Percentiles rank a stretch among this genome's conserved stretches.
Conservation (phyloP, 1,139 yeast species). For the Blastobotrys niveus region DNA sequence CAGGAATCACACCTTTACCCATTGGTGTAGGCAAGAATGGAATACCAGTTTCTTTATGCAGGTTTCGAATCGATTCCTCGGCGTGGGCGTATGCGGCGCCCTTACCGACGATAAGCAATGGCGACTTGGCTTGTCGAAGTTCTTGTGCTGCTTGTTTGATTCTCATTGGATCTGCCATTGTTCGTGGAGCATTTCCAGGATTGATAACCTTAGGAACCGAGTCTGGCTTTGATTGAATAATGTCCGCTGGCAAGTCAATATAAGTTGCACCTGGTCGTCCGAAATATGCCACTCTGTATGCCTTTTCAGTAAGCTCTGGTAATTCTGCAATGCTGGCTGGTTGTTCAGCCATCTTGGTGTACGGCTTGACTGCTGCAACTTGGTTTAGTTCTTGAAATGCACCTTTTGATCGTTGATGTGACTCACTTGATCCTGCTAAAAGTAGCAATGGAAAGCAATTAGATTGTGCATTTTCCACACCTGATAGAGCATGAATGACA, state of each 20-base stretch:
- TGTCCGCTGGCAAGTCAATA: conserved; percentile 57
- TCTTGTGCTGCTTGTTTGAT: conserved; percentile 36
- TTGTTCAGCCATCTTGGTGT: conserved; percentile 48
- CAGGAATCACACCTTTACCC: conserved; percentile 67
- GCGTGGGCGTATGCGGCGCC: conserved; percentile 50
- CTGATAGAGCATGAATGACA: conserved; percentile 56
- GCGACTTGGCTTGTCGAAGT: conserved; percentile 38
- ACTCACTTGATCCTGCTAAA: conserved; percentile 53
- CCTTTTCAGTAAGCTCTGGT: conserved; percentile 43
- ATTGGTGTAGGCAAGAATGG: conserved; percentile 66
- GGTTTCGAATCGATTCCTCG: conserved; percentile 36
- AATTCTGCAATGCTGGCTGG: conserved; percentile 37
- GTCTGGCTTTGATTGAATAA: conserved; percentile 38
- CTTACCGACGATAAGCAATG: conserved; percentile 57
- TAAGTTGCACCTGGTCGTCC: conserved; percentile 58
- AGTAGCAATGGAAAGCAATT: conserved; percentile 58
- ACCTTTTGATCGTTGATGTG: conserved; percentile 46
- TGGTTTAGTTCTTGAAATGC: conserved; percentile 67
- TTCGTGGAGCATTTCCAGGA: conserved; percentile 36
- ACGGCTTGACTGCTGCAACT: conserved; percentile 41
- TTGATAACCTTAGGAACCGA: conserved; percentile 9
- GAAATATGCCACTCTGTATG: conserved; percentile 42
- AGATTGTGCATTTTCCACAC: conserved; percentile 52
- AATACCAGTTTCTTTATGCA: conserved; percentile 40
- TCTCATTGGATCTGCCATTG: conserved; percentile 39